Percentiles rank a stretch among this genome's conserved stretches.
phyloP scores from a whole-genome alignment of 2,329 filamentous ascomycete species.

The Diaporthe citriasiana region DNA sequence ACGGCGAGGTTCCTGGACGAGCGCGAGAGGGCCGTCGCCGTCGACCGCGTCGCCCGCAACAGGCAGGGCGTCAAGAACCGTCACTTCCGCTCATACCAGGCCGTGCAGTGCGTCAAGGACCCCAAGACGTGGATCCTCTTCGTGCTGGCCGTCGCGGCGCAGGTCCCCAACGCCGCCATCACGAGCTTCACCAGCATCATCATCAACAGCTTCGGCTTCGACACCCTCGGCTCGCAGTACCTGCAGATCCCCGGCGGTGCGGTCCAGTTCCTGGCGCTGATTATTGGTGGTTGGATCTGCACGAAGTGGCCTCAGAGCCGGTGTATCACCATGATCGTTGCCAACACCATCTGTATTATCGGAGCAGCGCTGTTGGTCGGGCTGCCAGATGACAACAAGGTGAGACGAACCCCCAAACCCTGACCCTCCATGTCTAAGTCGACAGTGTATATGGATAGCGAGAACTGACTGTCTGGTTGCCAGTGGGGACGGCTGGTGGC shows the following conservation, averaged over 20 bases:
- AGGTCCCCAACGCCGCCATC: constrained; percentile 55
- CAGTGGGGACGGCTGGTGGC: constrained; percentile 70
- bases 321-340: constrained; percentile 68
- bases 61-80: constrained; percentile 67
- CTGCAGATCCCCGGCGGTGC: constrained; percentile 72
- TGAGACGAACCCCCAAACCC: constrained; percentile 35
- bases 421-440: no score
- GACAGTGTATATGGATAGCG: no score
- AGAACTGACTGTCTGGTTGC: neutral
- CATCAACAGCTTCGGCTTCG: constrained; percentile 50
- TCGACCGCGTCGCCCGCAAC: constrained; percentile 66
- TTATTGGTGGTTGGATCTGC: constrained; percentile 65
- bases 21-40: constrained; percentile 68
- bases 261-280: constrained; percentile 67
- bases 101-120: constrained; percentile 63
- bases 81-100: constrained; percentile 61
- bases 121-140: constrained; percentile 73
- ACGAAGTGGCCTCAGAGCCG: constrained; percentile 64
- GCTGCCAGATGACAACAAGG: constrained; percentile 62
- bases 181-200: constrained; percentile 51
- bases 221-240: constrained; percentile 47
- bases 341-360: constrained; percentile 68
- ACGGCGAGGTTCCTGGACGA: constrained; percentile 72
- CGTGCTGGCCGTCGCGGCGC: constrained; percentile 47
- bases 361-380: constrained; percentile 66